Conservation (phyloP, 1,139 yeast species). For the Pichia sp. region DNA sequence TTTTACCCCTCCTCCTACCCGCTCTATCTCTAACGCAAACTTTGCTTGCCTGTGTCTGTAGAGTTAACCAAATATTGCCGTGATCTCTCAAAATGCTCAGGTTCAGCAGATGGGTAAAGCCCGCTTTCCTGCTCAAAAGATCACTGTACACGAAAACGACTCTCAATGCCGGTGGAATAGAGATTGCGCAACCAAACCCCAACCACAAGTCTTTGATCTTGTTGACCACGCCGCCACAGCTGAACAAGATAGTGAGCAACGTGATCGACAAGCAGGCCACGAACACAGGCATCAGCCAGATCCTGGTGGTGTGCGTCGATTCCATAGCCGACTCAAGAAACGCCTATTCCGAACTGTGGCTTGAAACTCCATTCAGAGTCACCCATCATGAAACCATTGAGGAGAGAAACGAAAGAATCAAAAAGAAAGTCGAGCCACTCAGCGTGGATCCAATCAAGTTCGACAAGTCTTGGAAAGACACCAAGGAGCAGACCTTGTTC, state of each 20-base stretch:
- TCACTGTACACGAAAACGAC: conserved; percentile 20
- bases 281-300: conserved; percentile 30
- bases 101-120: not conserved
- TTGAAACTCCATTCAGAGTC: conserved; percentile 34
- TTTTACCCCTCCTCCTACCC: not conserved
- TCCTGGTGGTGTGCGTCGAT: conserved; percentile 48
- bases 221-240: conserved; percentile 43
- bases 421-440: conserved; percentile 11
- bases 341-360: conserved; percentile 50
- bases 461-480: conserved; percentile 25
- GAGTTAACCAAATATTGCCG: not conserved
- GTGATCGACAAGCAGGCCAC: conserved; percentile 29
- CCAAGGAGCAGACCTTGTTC: conserved; percentile 8
- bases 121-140: conserved; percentile 10
- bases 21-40: too few species aligned
- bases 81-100: not conserved
- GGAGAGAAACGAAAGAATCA: conserved; percentile 7
- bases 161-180: conserved; percentile 19
- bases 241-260: conserved; percentile 36
- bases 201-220: conserved; percentile 29
- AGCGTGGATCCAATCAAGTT: conserved; percentile 24
- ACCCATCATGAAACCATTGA: conserved; percentile 15
- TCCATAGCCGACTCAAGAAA: conserved; percentile 39
- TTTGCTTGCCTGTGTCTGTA: too few species aligned
- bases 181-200: conserved; percentile 13